phyloP scores from a whole-genome alignment of 805 yeast species.

The Saccharomycopsis javanensis region DNA sequence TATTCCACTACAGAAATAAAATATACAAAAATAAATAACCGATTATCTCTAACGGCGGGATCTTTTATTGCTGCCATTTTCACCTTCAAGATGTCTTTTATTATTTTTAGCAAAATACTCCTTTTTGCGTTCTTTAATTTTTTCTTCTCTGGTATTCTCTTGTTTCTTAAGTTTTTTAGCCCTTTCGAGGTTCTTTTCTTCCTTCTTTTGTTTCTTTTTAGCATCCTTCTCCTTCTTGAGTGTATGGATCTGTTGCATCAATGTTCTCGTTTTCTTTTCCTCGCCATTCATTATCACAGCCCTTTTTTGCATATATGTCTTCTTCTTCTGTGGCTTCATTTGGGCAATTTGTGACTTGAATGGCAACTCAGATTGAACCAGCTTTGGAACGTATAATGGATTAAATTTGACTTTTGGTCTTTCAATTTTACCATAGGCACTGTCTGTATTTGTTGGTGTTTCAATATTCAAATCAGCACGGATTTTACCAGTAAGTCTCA shows the following conservation, averaged over 20 bases:
- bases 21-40: no score
- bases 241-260: constrained; percentile 80
- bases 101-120: constrained; percentile 71
- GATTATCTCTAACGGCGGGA: not conserved
- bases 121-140: constrained; percentile 77
- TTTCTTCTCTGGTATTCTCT: constrained; percentile 60
- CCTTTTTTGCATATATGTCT: constrained; percentile 76
- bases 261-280: constrained; percentile 84
- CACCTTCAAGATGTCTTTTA: constrained; percentile 24
- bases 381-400: constrained; percentile 75
- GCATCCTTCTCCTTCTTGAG: constrained; percentile 75
- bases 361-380: constrained; percentile 70
- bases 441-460: constrained; percentile 48
- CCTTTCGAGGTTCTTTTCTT: constrained; percentile 47
- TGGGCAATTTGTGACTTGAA: constrained; percentile 83
- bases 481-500: constrained; percentile 90
- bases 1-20: no score
- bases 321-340: constrained; percentile 80
- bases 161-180: constrained; percentile 66
- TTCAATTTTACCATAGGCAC: constrained; percentile 61
- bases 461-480: constrained; percentile 64
- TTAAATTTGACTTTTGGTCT: constrained; percentile 79
- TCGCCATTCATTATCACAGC: constrained; percentile 91
- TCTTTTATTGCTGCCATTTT: not conserved
- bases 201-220: constrained; percentile 60